Evolutionary conservation across 176 grass and related monocot genomes (phyloP), one percentile per base, ranked within the genome.

Genomic region (Dendrocalamus sinicus): DNA sequence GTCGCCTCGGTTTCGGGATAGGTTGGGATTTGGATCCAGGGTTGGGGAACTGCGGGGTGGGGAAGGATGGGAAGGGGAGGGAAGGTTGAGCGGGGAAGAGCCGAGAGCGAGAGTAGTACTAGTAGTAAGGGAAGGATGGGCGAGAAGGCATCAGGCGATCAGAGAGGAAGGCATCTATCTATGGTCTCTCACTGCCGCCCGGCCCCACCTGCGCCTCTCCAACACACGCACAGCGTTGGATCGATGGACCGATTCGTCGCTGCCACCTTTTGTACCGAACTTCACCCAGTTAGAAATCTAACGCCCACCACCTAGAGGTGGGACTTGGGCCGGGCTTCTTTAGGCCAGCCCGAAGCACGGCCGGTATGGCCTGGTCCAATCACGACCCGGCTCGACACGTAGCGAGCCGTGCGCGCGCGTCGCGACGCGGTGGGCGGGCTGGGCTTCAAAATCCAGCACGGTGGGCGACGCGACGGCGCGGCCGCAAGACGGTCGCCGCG

Each of bases 1-100:
- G 54, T 58, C 53, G 24, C 67, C 90, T 90, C 65, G 86, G 67
- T 50, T 85, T 72, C 79, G 76, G 59, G 90, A 83, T 71, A 79
- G 83, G 43, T 82, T 81, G 79, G 87, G 75, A 89, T 86, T 89
- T 83, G 80, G 87, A 87, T 89, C 87, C 87, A 75, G 87, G 79
- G 70, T 70, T 76, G 79, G 75, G 75, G 57, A 64, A 81, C 39
- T 40, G 54, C 63, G 17, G 62, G 63, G 9, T 80, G 76, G 12
- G 44, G 51, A 20, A 40, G 46, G 40, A 71, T 16, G 28, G 59
- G 70, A 4, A 22, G 22, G 3, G 30, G 20, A 7, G 17, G 11
- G 64, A 67, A 20, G 41, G 30, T 43, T 74, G 52, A 15, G 79
- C 57, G 12, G 37, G 70, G 57, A 78, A 57, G 39, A 39, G 37